Base-by-base conservation (phyloP, 176 grass and related monocot genomes). In the Carex pumila region DNA sequence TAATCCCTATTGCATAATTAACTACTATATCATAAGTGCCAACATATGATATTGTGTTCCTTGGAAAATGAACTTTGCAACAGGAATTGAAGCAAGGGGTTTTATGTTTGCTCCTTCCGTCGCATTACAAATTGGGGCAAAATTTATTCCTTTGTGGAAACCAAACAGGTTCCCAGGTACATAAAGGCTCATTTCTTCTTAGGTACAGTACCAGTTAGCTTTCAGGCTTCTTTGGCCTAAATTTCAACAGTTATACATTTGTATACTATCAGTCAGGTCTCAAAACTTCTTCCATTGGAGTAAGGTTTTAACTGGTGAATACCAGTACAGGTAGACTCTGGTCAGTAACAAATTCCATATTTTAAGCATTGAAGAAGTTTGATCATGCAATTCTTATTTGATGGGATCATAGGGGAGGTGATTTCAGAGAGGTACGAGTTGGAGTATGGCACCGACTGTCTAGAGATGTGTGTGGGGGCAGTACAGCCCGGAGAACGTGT, bases 81-180 rank as follows among this genome's bases (percentile, higher is more conserved):
- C 84, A 86, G 84, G 84, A 80, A 86, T 86, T 80, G 84, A 86
- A 37, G 84, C 74, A 18, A 79, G 84, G 65, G 84, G 84, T 29
- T 86, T 86, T 37, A 80, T 86, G 37, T 86, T 86, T 39, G 84
- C 74, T 21, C 84, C 84, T 64, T 65, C 84, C 12, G 79, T 86
- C 25, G 84, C 84, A 56, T 19, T 86, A 56, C 70, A 71, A 7
- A 86, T 86, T 80, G 84, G 84, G 13, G 84, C 84, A 58, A 86
- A 86, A 60, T 86, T 86, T 80, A 25, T 86, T 58, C 84, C 84
- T 32, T 80, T 86, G 74, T 54, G 84, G 43, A 86, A 86, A 64
- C 75, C 84, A 79, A 86, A 39, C 76, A 86, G 79, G 17, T 55
- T 86, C 61, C 84, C 84, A 80, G 84, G 84, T 86, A 80, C 19